Conservation (phyloP, 2,329 filamentous ascomycete species). For the Davidsoniella australis region DNA sequence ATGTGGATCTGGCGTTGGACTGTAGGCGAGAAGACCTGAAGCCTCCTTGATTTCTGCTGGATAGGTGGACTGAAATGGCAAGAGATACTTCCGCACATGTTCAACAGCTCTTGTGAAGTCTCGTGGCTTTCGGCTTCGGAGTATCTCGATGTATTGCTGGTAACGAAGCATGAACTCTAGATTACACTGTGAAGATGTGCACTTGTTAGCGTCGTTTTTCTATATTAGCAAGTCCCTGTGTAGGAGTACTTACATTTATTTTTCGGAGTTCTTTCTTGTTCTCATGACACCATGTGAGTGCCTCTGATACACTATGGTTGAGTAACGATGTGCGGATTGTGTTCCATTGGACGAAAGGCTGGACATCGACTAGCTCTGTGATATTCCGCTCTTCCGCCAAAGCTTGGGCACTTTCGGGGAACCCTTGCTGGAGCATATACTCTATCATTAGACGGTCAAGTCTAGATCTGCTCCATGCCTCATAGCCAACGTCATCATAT, state of each 20-base stretch:
- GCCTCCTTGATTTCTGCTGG: constrained; percentile 53
- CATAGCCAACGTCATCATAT: constrained; percentile 83
- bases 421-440: constrained; percentile 73
- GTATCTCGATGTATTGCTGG: constrained; percentile 78
- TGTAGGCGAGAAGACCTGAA: constrained; percentile 64
- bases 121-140: constrained; percentile 45
- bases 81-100: constrained; percentile 70
- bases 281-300: constrained; percentile 77
- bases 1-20: constrained; percentile 36
- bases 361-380: constrained; percentile 68
- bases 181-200: constrained; percentile 37
- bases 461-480: constrained; percentile 68
- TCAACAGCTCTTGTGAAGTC: constrained; percentile 61
- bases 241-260: constrained; percentile 43
- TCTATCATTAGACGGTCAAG: constrained; percentile 81
- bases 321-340: constrained; percentile 58
- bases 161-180: constrained; percentile 86
- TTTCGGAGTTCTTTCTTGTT: constrained; percentile 87
- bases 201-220: background rate
- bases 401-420: constrained; percentile 56
- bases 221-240: background rate
- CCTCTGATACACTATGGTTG: constrained; percentile 55
- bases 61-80: constrained; percentile 51
- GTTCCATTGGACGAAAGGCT: constrained; percentile 71
- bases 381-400: constrained; percentile 63